A percentile compares a stretch with the other conserved stretches of the same genome.
Conservation (phyloP, 2,329 filamentous ascomycete genomes). For the Fusarium sambucinum region DNA sequence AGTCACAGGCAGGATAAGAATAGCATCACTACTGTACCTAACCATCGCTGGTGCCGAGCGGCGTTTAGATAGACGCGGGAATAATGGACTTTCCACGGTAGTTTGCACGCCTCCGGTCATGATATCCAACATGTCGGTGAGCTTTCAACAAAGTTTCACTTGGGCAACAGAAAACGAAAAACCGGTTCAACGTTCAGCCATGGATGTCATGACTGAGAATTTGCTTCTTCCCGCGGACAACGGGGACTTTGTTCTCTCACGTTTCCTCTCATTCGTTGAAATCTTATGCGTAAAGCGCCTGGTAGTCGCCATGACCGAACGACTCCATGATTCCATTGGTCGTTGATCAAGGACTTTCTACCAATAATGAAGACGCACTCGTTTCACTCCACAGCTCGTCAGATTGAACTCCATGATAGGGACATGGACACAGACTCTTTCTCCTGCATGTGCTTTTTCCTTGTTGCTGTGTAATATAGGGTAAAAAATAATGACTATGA, state of each 20-base stretch:
- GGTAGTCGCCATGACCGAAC: constrained; percentile 28
- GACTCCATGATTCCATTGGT: constrained; percentile 40
- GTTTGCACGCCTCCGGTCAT: constrained; percentile 5
- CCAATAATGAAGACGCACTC: constrained; percentile 39
- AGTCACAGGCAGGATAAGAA: constrained; percentile 30
- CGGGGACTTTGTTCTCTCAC: not conserved
- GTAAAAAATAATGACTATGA: no score
- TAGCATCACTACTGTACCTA: constrained; percentile 31
- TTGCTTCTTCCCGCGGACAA: constrained; percentile 33
- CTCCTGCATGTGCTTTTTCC: constrained; percentile 36
- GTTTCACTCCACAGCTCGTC: constrained; percentile 44
- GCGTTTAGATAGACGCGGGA: constrained; percentile 40
- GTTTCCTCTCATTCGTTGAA: constrained; percentile 41
- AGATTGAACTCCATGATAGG: constrained; percentile 32
- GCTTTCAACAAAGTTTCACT: not conserved
- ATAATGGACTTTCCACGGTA: constrained; percentile 4
- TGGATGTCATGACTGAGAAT: constrained; percentile 18
- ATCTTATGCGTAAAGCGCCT: constrained; percentile 41
- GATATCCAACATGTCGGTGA: constrained; percentile 7
- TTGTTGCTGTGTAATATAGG: no score
- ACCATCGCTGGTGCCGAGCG: constrained; percentile 21
- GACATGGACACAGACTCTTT: constrained; percentile 20
- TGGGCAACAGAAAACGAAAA: not conserved
- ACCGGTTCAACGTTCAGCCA: constrained; percentile 12
- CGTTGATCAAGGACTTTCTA: constrained; percentile 35